phyloP scores from a whole-genome alignment of 345 rosid genomes.

The Syzygium aromaticum region DNA sequence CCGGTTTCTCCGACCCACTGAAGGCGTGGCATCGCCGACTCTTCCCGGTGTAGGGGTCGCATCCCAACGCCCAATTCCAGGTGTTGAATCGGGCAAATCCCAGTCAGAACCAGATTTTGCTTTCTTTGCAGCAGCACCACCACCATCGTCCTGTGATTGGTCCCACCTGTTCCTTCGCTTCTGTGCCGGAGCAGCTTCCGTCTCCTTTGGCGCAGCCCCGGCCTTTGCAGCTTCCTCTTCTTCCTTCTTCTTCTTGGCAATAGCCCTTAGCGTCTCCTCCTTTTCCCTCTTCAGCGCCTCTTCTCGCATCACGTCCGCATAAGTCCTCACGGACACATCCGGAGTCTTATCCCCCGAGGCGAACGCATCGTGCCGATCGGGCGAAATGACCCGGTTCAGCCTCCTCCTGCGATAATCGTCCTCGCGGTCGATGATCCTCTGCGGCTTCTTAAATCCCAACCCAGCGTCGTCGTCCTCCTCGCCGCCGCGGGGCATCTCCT shows the following conservation, averaged over 20 bases:
- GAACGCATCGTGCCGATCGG: constrained; percentile 88
- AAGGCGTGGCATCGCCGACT: constrained; percentile 71
- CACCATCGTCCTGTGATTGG: constrained; percentile 58
- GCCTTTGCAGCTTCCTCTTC: constrained; percentile 65
- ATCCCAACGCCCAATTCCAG: constrained; percentile 90
- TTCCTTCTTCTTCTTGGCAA: constrained; percentile 54
- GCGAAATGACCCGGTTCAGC: constrained; percentile 75
- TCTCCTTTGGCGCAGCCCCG: constrained; percentile 20
- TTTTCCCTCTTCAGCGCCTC: constrained; percentile 68
- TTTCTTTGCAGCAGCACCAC: constrained; percentile 43
- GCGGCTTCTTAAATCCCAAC: constrained; percentile 53
- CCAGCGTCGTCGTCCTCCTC: constrained; percentile 47
- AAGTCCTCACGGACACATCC: constrained; percentile 65
- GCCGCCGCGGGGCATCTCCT: constrained; percentile 64
- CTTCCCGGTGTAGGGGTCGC: constrained; percentile 88
- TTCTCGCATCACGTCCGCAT: constrained; percentile 84
- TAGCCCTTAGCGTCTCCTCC: constrained; percentile 57
- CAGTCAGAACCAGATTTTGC: constrained; percentile 75
- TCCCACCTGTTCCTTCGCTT: constrained; percentile 99
- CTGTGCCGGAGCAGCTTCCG: constrained; percentile 13
- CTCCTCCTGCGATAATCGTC: constrained; percentile 88
- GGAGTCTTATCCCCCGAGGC: constrained; percentile 93
- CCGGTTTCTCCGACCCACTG: constrained; percentile 68
- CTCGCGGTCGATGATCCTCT: constrained; percentile 80
- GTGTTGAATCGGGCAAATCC: constrained; percentile 84